Evolutionary conservation across 192 early-diverging fungal genomes (phyloP).

Genomic region (Anaeromyces robustus): DNA sequence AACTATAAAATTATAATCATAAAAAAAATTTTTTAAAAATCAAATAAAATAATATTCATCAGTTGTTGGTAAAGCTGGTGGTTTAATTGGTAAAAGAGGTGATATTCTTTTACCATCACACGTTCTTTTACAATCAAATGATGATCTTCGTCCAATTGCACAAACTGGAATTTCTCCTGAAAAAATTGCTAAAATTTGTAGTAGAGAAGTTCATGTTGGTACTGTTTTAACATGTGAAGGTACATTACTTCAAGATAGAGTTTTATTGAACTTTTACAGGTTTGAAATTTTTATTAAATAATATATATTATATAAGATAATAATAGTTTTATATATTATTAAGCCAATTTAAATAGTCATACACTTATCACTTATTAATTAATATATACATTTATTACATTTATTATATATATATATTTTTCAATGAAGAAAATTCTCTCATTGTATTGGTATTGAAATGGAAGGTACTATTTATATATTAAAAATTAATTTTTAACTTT

Average conservation of each 20-base stretch:
- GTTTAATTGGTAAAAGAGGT: constrained; percentile 1
- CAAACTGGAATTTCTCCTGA: background rate
- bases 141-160: constrained; percentile 1
- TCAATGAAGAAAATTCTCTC: constrained; percentile 1
- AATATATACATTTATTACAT: too few species aligned
- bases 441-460: constrained; percentile 2
- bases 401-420: too few species aligned
- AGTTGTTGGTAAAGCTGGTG: constrained; percentile 5
- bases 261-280: background rate
- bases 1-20: too few species aligned
- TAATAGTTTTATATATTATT: too few species aligned
- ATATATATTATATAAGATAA: too few species aligned
- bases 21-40: too few species aligned
- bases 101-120: constrained; percentile 3
- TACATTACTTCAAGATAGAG: background rate
- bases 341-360: too few species aligned
- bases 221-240: constrained; percentile 1
- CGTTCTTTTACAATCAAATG: constrained; percentile 1
- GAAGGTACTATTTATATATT: too few species aligned
- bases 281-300: background rate
- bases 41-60: background rate
- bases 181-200: constrained; percentile 2
- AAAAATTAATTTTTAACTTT: too few species aligned
- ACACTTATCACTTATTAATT: too few species aligned
- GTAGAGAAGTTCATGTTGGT: constrained; percentile 2